Evolutionary conservation across 2,329 filamentous ascomycete genomes (phyloP), one percentile per base, ranked within the genome.

Genomic region (Trichoderma atroviride): DNA sequence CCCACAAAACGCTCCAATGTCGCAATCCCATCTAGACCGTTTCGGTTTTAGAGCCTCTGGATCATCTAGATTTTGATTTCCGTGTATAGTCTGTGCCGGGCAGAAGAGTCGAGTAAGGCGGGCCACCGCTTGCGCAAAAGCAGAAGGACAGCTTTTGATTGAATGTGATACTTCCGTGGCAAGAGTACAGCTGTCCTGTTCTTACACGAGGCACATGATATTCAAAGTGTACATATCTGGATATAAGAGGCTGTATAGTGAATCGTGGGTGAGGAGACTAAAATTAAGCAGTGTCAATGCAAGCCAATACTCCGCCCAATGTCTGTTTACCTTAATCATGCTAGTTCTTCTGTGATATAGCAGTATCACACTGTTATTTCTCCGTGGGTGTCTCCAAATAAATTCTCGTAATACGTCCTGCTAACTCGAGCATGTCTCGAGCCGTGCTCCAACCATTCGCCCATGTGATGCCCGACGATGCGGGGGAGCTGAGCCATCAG

Each of bases 1-100:
- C 66, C 66, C 66, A 63, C 59, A 56, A 40, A 62, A 50, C n/a
- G 60, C 50, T 40, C 58, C 19, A 69, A 69, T 69, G 66, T 69
- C 66, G 66, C 66, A 31, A 69, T 69, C 66, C 50, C 50, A 35
- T 61, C 66, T 63, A 69, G 22, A 29, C 66, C 58, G 35, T 50
- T 69, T 69, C 19, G 40, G 65, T 59, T 59, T 50, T 66, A 66
- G 63, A 58, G 53, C 50, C 29, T 22, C 29, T 31, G 27, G 52
- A 31, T 29, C 35, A 47, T 65, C 29, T n/a, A 37, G 53, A 66
- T 66, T 33, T 58, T 52, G 55, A 27, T 47, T n/a, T 22, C 19
- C 40, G 29, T 24, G 64, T 47, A 59, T 5, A 35, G 53, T 24
- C 47, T 57, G 37, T 47, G 19, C 29, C 14, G 53, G 16, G 37